These are phyloP conservation scores for Lachancea thermotolerans DNA, from an alignment of 805 yeast species.

Conservation along the genomic window DNA sequence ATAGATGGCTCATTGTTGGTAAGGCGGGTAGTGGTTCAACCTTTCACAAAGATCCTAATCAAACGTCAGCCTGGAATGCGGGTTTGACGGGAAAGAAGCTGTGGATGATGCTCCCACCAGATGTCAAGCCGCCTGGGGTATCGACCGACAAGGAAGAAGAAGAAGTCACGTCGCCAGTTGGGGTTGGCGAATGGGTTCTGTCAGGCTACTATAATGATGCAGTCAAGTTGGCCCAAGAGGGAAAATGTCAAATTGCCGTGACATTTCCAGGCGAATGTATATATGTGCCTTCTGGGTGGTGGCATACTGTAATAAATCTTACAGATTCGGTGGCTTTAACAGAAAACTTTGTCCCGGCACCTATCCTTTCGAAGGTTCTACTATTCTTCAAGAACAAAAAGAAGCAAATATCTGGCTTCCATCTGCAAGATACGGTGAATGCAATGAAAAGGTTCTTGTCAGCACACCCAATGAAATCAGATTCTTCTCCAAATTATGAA, in stretches of 20 bases:
- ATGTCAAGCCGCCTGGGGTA: conserved; percentile 76
- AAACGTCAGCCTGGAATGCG: conserved; percentile 88
- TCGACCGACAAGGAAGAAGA: conserved; percentile 68
- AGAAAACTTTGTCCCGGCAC: conserved; percentile 75
- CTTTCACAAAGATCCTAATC: conserved; percentile 89
- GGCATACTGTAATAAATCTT: conserved; percentile 89
- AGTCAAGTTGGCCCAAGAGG: conserved; percentile 41
- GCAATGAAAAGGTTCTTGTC: conserved; percentile 25
- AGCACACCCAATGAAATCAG: background rate
- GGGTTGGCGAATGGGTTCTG: conserved; percentile 85
- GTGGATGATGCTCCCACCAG: conserved; percentile 87
- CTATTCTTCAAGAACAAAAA: conserved; percentile 59
- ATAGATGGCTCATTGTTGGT: conserved; percentile 88
- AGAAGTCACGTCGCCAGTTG: conserved; percentile 88
- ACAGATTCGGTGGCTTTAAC: conserved; percentile 82
- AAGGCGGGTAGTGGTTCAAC: conserved; percentile 79
- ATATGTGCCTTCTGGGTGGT: conserved; percentile 95
- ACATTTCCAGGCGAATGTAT: conserved; percentile 79
- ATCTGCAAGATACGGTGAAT: conserved; percentile 43
- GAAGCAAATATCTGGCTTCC: conserved; percentile 77
- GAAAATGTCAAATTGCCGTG: conserved; percentile 57
- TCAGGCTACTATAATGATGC: conserved; percentile 75
- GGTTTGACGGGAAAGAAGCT: conserved; percentile 66
- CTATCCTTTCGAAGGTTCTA: conserved; percentile 54
- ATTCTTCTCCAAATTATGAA: conserved; percentile 24